phyloP scores from a whole-genome alignment of 441 rosid genomes.

The Populus tomentosa region DNA sequence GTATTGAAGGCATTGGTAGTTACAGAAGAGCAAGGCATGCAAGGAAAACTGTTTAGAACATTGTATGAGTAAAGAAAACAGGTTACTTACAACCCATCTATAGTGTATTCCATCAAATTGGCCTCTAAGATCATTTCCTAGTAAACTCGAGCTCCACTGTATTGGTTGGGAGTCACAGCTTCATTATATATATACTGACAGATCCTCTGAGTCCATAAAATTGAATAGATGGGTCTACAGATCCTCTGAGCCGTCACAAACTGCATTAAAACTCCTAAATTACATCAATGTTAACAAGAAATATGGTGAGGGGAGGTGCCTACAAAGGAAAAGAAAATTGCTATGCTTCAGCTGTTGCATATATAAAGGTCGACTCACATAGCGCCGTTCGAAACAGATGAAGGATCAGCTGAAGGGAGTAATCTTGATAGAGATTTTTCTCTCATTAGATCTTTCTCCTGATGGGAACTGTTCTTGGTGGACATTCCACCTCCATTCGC shows the following conservation, averaged over 20 bases:
- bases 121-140: background rate
- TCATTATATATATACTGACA: background rate
- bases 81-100: background rate
- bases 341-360: too few species aligned
- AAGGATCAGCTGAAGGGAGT: too few species aligned
- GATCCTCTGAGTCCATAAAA: background rate
- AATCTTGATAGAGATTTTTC: too few species aligned
- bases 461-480: too few species aligned
- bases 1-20: too few species aligned
- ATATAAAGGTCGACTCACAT: too few species aligned
- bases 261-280: background rate
- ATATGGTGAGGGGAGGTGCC: too few species aligned
- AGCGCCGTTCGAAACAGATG: too few species aligned
- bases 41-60: background rate
- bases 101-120: background rate
- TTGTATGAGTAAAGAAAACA: background rate
- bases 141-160: background rate
- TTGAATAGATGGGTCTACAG: background rate
- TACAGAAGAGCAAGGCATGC: background rate
- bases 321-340: too few species aligned
- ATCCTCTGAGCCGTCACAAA: background rate
- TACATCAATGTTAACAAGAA: too few species aligned
- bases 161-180: background rate
- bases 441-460: too few species aligned
- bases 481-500: too few species aligned